Percentiles rank a stretch among this genome's conserved stretches.
Conservation (phyloP, 495 filamentous ascomycete species). For the Gamarada debralockiae region DNA sequence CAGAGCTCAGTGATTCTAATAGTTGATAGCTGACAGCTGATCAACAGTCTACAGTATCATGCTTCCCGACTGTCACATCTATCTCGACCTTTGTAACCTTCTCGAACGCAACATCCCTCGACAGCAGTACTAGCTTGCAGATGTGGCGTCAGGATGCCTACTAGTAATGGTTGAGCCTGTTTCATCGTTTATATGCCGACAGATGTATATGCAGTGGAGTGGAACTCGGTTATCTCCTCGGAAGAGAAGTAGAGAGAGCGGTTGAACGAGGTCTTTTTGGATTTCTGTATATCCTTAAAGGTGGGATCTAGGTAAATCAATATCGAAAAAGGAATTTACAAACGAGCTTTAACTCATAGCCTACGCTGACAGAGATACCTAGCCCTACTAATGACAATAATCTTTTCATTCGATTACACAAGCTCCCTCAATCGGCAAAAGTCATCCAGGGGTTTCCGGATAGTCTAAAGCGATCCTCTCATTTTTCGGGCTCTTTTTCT, state of each 20-base stretch:
- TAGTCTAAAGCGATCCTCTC: slow-evolving; percentile 11
- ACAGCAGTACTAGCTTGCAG: too few species aligned
- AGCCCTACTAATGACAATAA: slow-evolving; percentile 17
- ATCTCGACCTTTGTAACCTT: too few species aligned
- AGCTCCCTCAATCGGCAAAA: slow-evolving; percentile 19
- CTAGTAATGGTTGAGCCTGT: too few species aligned
- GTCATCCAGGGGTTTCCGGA: slow-evolving; percentile 13
- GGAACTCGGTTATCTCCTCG: slow-evolving; percentile 18
- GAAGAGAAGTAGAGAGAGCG: slow-evolving; percentile 22
- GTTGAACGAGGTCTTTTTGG: slow-evolving; percentile 21
- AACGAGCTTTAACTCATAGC: slow-evolving; percentile 18
- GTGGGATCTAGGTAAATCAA: slow-evolving; percentile 20
- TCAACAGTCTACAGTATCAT: too few species aligned
- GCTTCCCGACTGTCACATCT: too few species aligned
- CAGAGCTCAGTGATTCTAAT: too few species aligned
- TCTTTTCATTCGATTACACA: slow-evolving; percentile 19
- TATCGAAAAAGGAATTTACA: slow-evolving; percentile 19
- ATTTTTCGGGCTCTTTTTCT: slow-evolving; percentile 14
- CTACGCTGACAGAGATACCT: slow-evolving; percentile 14
- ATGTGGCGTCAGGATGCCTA: too few species aligned
- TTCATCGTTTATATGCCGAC: too few species aligned
- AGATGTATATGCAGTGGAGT: too few species aligned
- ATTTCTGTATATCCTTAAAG: slow-evolving; percentile 21
- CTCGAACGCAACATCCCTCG: too few species aligned
- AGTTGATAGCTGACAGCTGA: too few species aligned